Evolutionary conservation across 106 monocot genomes (phyloP).

Genomic region (Dendrobium officinale): DNA sequence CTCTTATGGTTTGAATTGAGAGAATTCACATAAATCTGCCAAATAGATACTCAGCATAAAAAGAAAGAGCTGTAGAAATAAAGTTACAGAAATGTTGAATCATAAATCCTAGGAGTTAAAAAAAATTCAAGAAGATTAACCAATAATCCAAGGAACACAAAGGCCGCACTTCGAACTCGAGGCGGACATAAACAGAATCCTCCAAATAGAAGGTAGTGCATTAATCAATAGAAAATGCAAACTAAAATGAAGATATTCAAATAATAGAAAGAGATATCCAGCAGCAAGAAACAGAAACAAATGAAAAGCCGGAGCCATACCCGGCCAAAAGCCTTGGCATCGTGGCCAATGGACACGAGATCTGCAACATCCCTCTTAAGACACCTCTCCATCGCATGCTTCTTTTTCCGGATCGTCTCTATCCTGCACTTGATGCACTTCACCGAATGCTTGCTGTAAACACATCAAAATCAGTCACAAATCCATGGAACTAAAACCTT

Average conservation of each 20-base stretch:
- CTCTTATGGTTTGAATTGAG: neutral
- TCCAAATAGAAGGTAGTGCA: neutral
- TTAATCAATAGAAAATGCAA: neutral
- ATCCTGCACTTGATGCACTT: constrained; percentile 61
- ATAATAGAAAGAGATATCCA: neutral
- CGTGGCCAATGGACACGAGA: constrained; percentile 49
- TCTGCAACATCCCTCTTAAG: constrained; percentile 79
- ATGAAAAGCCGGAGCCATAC: constrained; percentile 17
- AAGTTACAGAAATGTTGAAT: neutral
- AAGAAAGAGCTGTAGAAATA: neutral
- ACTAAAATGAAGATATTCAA: neutral
- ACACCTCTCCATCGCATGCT: constrained; percentile 50
- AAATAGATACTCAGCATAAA: neutral
- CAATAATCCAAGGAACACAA: neutral
- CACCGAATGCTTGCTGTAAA: constrained; percentile 62
- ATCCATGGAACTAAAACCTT: neutral
- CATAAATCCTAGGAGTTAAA: neutral
- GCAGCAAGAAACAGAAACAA: neutral
- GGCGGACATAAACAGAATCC: neutral
- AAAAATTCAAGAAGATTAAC: neutral
- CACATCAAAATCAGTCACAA: neutral
- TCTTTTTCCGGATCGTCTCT: constrained; percentile 54
- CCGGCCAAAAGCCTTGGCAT: constrained; percentile 57
- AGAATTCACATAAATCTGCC: neutral
- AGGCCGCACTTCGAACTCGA: neutral